A percentile compares a stretch with the other conserved stretches of the same genome.
phyloP scores from a whole-genome alignment of 208 protist species.

The Leishmania arabica region DNA sequence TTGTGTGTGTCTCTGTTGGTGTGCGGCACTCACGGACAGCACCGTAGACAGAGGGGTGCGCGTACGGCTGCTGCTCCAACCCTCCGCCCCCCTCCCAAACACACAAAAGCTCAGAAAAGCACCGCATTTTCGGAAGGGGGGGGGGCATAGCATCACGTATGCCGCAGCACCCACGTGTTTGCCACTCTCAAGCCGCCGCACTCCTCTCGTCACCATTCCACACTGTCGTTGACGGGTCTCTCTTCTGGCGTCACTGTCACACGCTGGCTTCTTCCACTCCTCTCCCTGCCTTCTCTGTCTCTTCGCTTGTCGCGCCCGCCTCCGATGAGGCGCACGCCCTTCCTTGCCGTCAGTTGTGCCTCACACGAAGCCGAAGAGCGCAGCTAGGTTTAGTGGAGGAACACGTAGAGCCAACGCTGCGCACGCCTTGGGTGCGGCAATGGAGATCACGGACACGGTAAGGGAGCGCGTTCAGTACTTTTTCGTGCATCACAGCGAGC shows the following conservation, averaged over 20 bases:
- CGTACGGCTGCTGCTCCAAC: neutral
- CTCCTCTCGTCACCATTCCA: neutral
- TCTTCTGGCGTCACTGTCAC: neutral
- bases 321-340: neutral
- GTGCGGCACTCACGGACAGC: neutral
- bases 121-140: neutral
- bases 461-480: slow-evolving; percentile 46
- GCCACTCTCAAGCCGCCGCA: neutral
- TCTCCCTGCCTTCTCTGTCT: neutral
- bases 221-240: neutral
- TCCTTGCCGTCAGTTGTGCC: neutral
- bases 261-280: neutral
- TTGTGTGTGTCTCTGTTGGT: neutral
- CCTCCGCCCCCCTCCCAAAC: neutral
- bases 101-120: neutral
- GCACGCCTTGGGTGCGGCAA: neutral
- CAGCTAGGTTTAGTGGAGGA: neutral
- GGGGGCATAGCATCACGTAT: neutral
- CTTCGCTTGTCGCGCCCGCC: neutral
- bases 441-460: slow-evolving; percentile 18
- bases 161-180: neutral
- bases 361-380: neutral
- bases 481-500: slow-evolving; percentile 64
- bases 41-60: neutral
- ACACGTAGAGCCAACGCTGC: neutral